A percentile compares a stretch with the other conserved stretches of the same genome.
Conservation (phyloP, 768 basidiomycete species). For the Tricholoma sp. region DNA sequence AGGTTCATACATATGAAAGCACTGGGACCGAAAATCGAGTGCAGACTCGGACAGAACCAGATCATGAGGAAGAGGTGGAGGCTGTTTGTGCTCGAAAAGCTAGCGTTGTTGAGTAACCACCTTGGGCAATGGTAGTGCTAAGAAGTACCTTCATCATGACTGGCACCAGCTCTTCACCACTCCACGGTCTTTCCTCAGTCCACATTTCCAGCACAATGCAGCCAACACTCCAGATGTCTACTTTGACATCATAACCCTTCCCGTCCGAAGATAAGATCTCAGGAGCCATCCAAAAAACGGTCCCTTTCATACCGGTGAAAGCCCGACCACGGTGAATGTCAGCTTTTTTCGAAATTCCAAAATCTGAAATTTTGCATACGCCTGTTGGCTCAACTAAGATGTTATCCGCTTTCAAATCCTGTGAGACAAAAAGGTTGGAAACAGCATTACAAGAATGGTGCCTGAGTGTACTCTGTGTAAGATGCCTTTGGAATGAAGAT, state of each 20-base stretch:
- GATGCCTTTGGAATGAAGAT: conserved; percentile 81
- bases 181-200: conserved; percentile 88
- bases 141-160: conserved; percentile 75
- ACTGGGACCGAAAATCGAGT: conserved; percentile 67
- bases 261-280: conserved; percentile 64
- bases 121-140: neutral
- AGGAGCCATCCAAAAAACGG: conserved; percentile 96
- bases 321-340: conserved; percentile 57
- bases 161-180: conserved; percentile 60
- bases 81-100: conserved; percentile 60
- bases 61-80: conserved; percentile 75
- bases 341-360: conserved; percentile 92
- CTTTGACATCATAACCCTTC: conserved; percentile 86
- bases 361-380: conserved; percentile 92
- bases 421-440: conserved; percentile 3
- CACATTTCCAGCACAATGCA: conserved; percentile 96
- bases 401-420: conserved; percentile 94
- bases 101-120: conserved; percentile 20
- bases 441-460: neutral
- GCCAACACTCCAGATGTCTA: conserved; percentile 95
- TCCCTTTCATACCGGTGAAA: conserved; percentile 80
- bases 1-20: conserved; percentile 63
- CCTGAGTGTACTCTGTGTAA: conserved; percentile 64
- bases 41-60: conserved; percentile 58
- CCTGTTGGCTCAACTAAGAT: conserved; percentile 85